Evolutionary conservation across 1,284 basidiomycete species (phyloP), one percentile per base, ranked within the genome.

Genomic region (Boletus mariae): DNA sequence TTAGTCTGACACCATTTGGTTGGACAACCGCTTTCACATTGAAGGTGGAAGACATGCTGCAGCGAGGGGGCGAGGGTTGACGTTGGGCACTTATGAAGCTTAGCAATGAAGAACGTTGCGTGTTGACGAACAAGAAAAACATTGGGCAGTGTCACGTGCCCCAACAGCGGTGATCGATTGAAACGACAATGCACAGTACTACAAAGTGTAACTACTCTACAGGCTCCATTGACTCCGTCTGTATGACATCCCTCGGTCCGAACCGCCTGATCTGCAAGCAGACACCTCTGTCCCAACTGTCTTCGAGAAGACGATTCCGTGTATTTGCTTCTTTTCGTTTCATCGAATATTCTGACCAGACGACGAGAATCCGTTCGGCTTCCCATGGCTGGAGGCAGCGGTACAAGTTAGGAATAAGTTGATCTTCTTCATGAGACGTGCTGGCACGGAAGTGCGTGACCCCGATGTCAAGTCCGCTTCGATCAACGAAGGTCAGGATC

Each of bases 321-420:
- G 96, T 94, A 59, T 94, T 96, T 20, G 96, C 97, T 70, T 99
- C 97, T 73, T 98, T 98, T 60, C 97, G 80, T 81, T 99, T 99
- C 92, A 98, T 92, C 0, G 97, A 97, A 71, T 99, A 99, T 73
- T 99, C 97, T 3, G 92, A 93, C 97, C 97, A 99, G 28, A 99
- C 97, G 59, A 26, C 97, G 92, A 5, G 94, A 97, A 70, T 99
- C 97, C 59, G 97, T 71, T 99, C 97, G 1, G 96, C 92, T 70
- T 98, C 94, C 97, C 97, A 99, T 28, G 96, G 96, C 67, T 98
- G 93, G 23, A 99, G 83, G 74, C 98, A 99, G 53, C 96, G 92
- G 75, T 98, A 99, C 73, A 99, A 72, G 72, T 98, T 98, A 35
- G 96, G 96, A 68, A 98, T 97, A 40, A 96, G 80, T 64, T 94